Evolutionary conservation across 352 stramenopile species (phyloP), one percentile per base, ranked within the genome.

Genomic region (Globisporangium alternatum): DNA sequence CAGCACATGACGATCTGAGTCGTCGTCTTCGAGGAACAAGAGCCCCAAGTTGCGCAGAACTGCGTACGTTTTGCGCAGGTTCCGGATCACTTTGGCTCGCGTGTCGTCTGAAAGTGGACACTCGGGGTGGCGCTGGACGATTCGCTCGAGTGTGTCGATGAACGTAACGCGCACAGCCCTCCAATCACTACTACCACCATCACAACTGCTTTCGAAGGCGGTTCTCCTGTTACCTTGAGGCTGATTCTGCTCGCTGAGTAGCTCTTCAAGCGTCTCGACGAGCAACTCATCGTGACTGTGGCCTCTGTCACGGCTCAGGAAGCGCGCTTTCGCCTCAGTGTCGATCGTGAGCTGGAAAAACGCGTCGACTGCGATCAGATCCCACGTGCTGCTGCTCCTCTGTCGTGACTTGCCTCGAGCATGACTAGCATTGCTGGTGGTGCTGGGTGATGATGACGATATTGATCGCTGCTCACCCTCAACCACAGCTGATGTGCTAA

Each of bases 11-110:
- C 66, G 62, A 68, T 93, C 83, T 0, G 68, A 59, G 31, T 72
- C 69, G 22, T 72, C 57, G 47, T 93, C 73, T 70, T 89, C 75
- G 33, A 93, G 69, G 44, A 77, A 85, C 25, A 93, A 60, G 13
- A 93, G 62, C 0, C 83, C 83, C 19, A 67, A 56, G 15, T 48
- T 74, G 41, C 77, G 69, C 47, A 93, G 49, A 25, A 51, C 73
- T 19, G 67, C 65, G 35, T 91, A 93, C 5, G 63, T 64, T 39
- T 71, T 72, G 22, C 81, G 83, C 21, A 35, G 67, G 65, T 43
- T 64, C 53, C 52, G 57, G 60, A 45, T 64, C 28, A 15, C 25
- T 7, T 39, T 52, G 64, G 28, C 22, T 15, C 60, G 35, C 10
- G 19, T 48, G 19, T 33, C 39, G 21, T 43, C 43, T 45, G 31